A percentile compares a stretch with the other conserved stretches of the same genome.
These are phyloP conservation scores for Ensete ventricosum DNA, from an alignment of 176 grass and related monocot genomes.

Conservation along the genomic window DNA sequence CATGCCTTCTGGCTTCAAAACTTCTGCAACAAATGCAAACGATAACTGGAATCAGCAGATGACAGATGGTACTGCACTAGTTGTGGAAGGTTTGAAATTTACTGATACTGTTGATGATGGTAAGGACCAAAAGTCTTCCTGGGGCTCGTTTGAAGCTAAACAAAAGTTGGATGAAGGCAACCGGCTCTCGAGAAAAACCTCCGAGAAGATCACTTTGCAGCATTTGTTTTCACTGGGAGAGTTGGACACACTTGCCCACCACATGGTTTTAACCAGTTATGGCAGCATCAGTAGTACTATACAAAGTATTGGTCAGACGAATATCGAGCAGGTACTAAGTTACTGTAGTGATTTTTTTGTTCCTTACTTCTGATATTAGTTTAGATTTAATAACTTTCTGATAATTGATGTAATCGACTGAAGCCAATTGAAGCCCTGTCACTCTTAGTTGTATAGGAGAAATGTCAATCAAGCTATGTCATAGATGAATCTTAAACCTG, in stretches of 20 bases:
- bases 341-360: background rate
- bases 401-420: background rate
- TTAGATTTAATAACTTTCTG: background rate
- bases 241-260: background rate
- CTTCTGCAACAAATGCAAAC: background rate
- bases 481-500: background rate
- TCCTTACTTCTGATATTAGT: background rate
- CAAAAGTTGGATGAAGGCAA: slow-evolving; percentile 3
- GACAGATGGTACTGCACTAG: background rate
- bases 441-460: background rate
- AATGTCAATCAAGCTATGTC: background rate
- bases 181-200: background rate
- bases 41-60: background rate
- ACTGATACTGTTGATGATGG: background rate
- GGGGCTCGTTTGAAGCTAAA: background rate
- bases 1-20: background rate
- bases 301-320: background rate
- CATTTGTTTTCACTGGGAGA: background rate
- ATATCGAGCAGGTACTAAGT: background rate
- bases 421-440: background rate
- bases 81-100: background rate
- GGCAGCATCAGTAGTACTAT: background rate
- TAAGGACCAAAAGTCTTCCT: background rate
- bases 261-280: background rate
- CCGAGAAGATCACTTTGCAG: background rate